Evolutionary conservation across 2,329 filamentous ascomycete species (phyloP), one percentile per base, ranked within the genome.

Genomic region (Pyrenophora teres): DNA sequence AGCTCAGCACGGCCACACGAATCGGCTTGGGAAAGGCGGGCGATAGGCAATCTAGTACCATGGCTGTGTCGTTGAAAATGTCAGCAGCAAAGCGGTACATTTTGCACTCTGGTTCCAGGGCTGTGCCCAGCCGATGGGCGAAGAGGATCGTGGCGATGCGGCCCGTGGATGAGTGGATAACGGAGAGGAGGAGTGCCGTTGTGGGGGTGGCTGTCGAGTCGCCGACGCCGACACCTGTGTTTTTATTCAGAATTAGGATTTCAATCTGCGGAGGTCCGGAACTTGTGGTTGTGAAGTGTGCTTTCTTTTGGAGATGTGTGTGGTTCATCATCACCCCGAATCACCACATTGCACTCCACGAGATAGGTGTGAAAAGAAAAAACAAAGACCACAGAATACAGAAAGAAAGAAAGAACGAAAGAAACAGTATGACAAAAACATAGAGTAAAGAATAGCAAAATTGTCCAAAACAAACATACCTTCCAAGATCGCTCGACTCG

Each of bases 41-140:
- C 3, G 88, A 91, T 33, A 93, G 79, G 54, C 92, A 86, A 69
- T 96, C 90, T n/a, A 96, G 81, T 47, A 96, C 80, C 78, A 96
- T 90, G 12, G 89, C 89, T 7, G 86, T 80, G 70, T 96, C 92
- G 73, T 96, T 96, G 77, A 96, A 88, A 16, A 96, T 78, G 69
- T 96, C 92, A 3, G 92, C 92, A 2, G 92, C 83, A 41, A 96
- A 87, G 13, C 92, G 87, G 74, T 92, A 96, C 72, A 84, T 87
- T 73, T 97, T 97, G 77, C 90, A 93, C 70, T 97, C 92, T 2
- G 91, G 90, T 72, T 95, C 91, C 40, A 96, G 87, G 27, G 89
- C 83, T 39, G 88, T 88, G 32, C 92, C 91, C 52, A 93, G 86
- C 37, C 85, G 82, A 71, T 95, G 87, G 1, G 92, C 92, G 71